These are phyloP conservation scores for Ogataea chonburiensis DNA, from an alignment of 805 yeast species.

Conservation along the genomic window DNA sequence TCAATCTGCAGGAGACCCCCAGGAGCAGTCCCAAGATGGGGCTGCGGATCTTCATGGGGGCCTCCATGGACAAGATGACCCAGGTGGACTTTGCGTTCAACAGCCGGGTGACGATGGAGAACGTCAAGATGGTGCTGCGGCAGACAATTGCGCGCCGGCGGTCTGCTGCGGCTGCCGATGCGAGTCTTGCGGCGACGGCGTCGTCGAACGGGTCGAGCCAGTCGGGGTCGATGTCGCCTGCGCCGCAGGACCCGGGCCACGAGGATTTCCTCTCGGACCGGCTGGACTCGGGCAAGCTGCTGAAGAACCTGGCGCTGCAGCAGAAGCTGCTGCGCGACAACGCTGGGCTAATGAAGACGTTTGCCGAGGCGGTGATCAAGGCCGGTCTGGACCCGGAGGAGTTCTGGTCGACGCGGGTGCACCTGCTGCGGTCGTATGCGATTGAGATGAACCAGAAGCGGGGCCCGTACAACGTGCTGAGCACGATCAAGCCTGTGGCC, in stretches of 20 bases:
- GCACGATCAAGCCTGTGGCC: constrained; percentile 92
- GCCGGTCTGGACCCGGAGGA: constrained; percentile 74
- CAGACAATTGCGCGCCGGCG: constrained; percentile 66
- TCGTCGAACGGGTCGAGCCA: constrained; percentile 3
- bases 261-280: constrained; percentile 36
- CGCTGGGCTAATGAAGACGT: constrained; percentile 64
- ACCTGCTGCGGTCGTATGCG: constrained; percentile 80
- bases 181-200: constrained; percentile 19
- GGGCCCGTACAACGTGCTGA: constrained; percentile 91
- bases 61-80: constrained; percentile 25
- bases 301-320: constrained; percentile 74
- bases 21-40: constrained; percentile 65
- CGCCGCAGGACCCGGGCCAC: constrained; percentile 21
- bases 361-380: constrained; percentile 84
- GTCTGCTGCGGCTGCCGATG: constrained; percentile 47
- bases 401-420: constrained; percentile 84
- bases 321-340: constrained; percentile 73
- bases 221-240: constrained; percentile 17
- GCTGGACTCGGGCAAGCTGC: constrained; percentile 54
- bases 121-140: constrained; percentile 63
- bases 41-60: constrained; percentile 50
- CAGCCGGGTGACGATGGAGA: constrained; percentile 73
- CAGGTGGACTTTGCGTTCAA: constrained; percentile 59
- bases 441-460: constrained; percentile 77
- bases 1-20: constrained; percentile 66